Evolutionary conservation across 176 grass and related monocot species (phyloP).

Genomic region (Cymbopogon citratus): DNA sequence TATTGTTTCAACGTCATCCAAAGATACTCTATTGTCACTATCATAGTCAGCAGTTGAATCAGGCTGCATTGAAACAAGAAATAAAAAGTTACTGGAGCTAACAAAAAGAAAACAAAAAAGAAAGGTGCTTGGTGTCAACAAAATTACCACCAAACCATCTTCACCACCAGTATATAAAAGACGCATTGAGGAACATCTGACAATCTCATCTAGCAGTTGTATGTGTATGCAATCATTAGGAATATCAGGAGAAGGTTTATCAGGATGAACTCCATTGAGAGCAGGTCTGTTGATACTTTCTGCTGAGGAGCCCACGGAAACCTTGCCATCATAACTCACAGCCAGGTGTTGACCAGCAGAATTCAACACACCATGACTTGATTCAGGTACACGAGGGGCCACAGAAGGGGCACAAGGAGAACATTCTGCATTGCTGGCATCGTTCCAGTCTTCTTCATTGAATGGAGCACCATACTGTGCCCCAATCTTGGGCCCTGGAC

Average conservation of each 20-base stretch:
- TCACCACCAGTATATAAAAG: not conserved
- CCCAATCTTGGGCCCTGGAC: conserved; percentile 72
- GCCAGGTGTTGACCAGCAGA: conserved; percentile 25
- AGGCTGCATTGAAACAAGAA: conserved; percentile 33
- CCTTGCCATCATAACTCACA: conserved; percentile 11
- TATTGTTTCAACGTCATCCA: conserved; percentile 36
- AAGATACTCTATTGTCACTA: conserved; percentile 15
- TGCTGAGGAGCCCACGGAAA: not conserved
- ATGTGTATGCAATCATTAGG: conserved; percentile 38
- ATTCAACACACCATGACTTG: conserved; percentile 1
- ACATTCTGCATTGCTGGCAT: conserved; percentile 4
- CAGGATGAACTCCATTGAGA: not conserved
- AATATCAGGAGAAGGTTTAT: conserved; percentile 4
- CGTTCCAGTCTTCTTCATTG: conserved; percentile 75
- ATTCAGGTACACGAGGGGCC: conserved; percentile 17
- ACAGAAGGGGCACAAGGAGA: conserved; percentile 29
- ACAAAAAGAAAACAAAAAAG: not conserved
- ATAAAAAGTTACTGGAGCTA: not conserved
- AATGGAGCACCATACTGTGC: conserved; percentile 91
- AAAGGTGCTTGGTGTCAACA: not conserved
- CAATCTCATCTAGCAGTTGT: conserved; percentile 32
- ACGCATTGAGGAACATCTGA: not conserved
- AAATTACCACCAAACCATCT: conserved; percentile 25
- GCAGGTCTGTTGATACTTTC: conserved; percentile 6
- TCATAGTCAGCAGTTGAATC: conserved; percentile 7